A percentile compares a stretch with the other conserved stretches of the same genome.
Evolutionary conservation across 768 basidiomycete genomes (phyloP).

Genomic region (Pleurotus ostreatus): DNA sequence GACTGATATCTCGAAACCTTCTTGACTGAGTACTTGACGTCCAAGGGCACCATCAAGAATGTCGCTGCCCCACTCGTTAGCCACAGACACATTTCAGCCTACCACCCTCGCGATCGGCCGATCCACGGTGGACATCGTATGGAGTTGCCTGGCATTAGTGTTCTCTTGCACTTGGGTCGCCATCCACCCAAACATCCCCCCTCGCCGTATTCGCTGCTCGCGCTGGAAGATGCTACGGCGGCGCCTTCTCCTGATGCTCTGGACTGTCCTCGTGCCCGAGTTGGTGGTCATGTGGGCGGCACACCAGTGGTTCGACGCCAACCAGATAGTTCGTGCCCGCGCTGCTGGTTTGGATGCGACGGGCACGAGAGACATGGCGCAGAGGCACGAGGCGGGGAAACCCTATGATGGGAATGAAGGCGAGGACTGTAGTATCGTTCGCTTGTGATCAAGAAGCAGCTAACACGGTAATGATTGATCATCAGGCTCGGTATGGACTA

Average conservation of each 20-base stretch:
- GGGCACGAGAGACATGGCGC: neutral
- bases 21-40: too few species aligned
- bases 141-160: conserved; percentile 15
- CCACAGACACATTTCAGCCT: conserved; percentile 1
- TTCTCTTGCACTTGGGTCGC: conserved; percentile 16
- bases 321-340: neutral
- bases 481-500: conserved; percentile 4
- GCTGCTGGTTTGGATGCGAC: neutral
- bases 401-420: neutral
- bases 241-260: neutral
- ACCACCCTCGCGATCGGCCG: neutral
- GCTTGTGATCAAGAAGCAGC: neutral
- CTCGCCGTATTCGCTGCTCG: neutral
- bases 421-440: neutral
- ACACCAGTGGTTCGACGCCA: conserved; percentile 12
- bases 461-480: neutral
- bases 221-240: neutral
- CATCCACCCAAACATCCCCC: conserved; percentile 18
- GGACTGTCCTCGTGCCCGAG: conserved; percentile 15
- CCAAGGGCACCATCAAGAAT: too few species aligned
- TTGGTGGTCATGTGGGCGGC: conserved; percentile 12
- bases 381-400: neutral
- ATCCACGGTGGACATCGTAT: conserved; percentile 10
- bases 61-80: too few species aligned
- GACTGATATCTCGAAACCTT: too few species aligned